Conservation (phyloP, 2,329 filamentous ascomycete genomes). For the Catunica adiposa region DNA sequence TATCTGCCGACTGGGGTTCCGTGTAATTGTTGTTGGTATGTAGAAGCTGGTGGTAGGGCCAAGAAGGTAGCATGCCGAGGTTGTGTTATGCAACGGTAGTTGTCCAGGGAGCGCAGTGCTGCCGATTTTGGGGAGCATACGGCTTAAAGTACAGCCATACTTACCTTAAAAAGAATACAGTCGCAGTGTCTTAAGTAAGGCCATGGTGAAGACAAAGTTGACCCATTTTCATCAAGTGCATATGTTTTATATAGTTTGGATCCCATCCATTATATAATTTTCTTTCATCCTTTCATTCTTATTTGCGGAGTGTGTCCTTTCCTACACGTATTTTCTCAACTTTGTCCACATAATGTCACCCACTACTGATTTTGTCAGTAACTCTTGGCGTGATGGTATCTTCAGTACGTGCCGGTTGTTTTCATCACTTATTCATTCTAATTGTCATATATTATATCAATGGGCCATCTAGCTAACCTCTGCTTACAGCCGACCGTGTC, state of each 20-base stretch:
- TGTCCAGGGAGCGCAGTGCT: too few species aligned
- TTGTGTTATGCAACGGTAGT: not conserved
- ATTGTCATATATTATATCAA: not conserved
- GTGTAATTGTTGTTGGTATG: not conserved
- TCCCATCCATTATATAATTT: too few species aligned
- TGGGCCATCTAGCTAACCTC: not conserved
- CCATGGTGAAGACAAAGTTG: too few species aligned
- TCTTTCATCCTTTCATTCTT: too few species aligned
- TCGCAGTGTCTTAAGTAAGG: too few species aligned
- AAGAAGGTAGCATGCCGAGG: not conserved
- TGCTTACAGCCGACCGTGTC: conserved; percentile 58
- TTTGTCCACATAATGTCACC: conserved; percentile 43
- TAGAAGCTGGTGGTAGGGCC: not conserved
- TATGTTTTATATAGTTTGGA: too few species aligned
- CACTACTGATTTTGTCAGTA: conserved; percentile 60
- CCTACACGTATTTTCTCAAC: not conserved
- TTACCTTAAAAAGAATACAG: too few species aligned
- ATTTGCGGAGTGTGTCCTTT: not conserved
- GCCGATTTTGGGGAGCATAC: not conserved
- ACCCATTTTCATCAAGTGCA: too few species aligned
- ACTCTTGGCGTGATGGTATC: conserved; percentile 72
- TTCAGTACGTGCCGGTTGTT: conserved; percentile 44
- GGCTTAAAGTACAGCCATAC: too few species aligned
- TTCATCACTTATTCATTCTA: not conserved
- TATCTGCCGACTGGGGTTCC: not conserved